phyloP scores from a whole-genome alignment of 371 early-diverging fungal genomes.

The Mortierella sp. region DNA sequence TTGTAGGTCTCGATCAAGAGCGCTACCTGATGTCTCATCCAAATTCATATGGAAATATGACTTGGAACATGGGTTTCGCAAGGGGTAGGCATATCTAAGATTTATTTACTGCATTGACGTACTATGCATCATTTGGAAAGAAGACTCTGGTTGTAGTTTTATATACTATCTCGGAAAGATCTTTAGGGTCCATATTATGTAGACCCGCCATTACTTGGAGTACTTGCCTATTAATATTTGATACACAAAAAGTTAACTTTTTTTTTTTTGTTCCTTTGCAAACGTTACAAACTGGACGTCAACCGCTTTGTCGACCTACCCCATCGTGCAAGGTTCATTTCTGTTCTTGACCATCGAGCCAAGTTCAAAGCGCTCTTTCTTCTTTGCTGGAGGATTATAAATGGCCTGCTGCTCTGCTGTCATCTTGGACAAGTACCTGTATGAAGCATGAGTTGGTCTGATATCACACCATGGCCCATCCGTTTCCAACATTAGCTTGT shows the following conservation, averaged over 20 bases:
- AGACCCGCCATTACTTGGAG: constrained; percentile 69
- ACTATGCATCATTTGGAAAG: constrained; percentile 45
- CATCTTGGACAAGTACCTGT: constrained; percentile 63
- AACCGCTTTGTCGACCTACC: constrained; percentile 57
- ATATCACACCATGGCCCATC: constrained; percentile 98
- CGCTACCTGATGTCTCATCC: too few relatives aligned
- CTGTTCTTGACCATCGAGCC: constrained; percentile 86
- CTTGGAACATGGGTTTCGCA: too few relatives aligned
- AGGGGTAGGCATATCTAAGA: too few relatives aligned
- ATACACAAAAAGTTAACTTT: not conserved
- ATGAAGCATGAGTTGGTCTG: constrained; percentile 89
- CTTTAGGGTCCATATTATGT: constrained; percentile 61
- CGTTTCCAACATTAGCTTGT: constrained; percentile 94
- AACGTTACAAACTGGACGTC: not conserved
- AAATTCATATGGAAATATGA: too few relatives aligned
- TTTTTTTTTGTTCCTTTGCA: too few relatives aligned
- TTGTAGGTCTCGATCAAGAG: too few relatives aligned
- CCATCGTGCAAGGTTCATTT: constrained; percentile 88
- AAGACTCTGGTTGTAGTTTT: constrained; percentile 72
- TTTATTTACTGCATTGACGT: too few relatives aligned
- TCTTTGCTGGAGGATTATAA: constrained; percentile 61
- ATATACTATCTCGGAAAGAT: constrained; percentile 69
- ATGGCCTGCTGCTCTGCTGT: constrained; percentile 49
- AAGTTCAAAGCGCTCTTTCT: constrained; percentile 82
- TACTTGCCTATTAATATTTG: constrained; percentile 62